A percentile compares a stretch with the other conserved stretches of the same genome.
Conservation (phyloP, 768 basidiomycete species). For the Phaeotremella fagi region DNA sequence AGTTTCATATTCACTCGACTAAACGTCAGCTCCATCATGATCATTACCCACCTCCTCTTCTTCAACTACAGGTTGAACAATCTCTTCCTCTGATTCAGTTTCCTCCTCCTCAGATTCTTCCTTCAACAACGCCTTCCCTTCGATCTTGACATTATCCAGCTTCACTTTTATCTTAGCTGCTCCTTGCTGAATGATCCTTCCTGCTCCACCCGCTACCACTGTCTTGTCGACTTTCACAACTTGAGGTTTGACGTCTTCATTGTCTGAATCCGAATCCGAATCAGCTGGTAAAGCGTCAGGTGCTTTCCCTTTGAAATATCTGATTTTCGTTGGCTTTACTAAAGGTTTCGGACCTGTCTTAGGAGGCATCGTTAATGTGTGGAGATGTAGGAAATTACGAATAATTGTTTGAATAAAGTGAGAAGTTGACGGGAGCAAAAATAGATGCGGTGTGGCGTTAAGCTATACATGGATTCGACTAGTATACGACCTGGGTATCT, state of each 20-base stretch:
- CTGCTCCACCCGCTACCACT: conserved; percentile 45
- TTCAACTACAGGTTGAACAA: conserved; percentile 11
- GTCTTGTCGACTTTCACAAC: conserved; percentile 16
- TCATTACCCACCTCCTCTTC: conserved; percentile 34
- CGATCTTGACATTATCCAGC: conserved; percentile 40
- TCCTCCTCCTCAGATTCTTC: conserved; percentile 37
- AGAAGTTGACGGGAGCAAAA: too few species aligned
- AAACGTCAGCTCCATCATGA: conserved; percentile 17
- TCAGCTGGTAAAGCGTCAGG: conserved; percentile 19
- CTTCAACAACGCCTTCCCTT: conserved; percentile 20
- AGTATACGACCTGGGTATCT: too few species aligned
- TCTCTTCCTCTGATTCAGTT: conserved; percentile 37
- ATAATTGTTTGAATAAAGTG: too few species aligned
- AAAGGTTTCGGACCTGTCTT: conserved; percentile 6
- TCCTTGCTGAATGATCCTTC: conserved; percentile 26
- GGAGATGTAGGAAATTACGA: neutral
- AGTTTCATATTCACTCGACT: conserved; percentile 79
- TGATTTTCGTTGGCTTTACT: conserved; percentile 29
- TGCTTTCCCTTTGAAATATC: conserved; percentile 42
- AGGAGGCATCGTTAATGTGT: conserved; percentile 6
- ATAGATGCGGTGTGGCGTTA: too few species aligned
- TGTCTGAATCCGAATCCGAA: conserved; percentile 35
- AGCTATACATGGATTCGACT: too few species aligned
- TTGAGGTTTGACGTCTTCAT: conserved; percentile 20
- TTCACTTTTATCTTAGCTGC: conserved; percentile 18